Base-by-base conservation (phyloP, 73 alveolate species). In the Tetrahymena borealis region DNA sequence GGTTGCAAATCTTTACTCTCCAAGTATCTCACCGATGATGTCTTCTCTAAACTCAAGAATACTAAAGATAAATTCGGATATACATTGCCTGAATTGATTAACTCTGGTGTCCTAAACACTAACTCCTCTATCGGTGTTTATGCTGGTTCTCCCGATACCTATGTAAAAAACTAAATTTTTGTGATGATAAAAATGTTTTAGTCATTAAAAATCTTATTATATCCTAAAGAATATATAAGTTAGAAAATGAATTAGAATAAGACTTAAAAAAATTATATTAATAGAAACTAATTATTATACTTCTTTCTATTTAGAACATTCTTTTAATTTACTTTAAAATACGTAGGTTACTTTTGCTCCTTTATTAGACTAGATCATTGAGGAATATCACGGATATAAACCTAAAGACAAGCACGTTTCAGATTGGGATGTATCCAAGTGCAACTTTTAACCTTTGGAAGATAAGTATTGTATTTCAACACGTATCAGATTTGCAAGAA, bases 121-220 rank as follows among this genome's bases (percentile, higher is more conserved):
- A 92, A 91, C 40, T 91, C 94, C 10, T 92, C 94, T 28, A 93
- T 94, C 31, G 97, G 97, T 11, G 94, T 91, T 32, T 94, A 92
- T 40, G 97, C 97, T 92, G 95, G 95, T 40, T 20, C 85, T 85
- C 94, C 78, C 24, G 94, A 94, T 85, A 60, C 18, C 35, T 60
- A 60, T n/a, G 85, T 60, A 60, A 4, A n/a, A n/a, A 3, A 60
- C 28, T 9, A 15, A 3, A 18, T 60, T 20, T 60, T 60, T n/a
- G 2, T 43, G 2, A 6, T 43, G 28, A 11, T 43, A 11, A 9
- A 43, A 43, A 5, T 15, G 43, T 12, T 40, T 40, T n/a, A n/a
- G n/a, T n/a, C n/a, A n/a, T n/a, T n/a, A n/a, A n/a, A n/a, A n/a
- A n/a, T n/a, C n/a, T n/a, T n/a, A n/a, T n/a, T n/a, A n/a, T n/a